Percentiles rank a stretch among this genome's conserved stretches.
phyloP scores from a whole-genome alignment of 257 asterid genomes.

The Solanum habrochaites region DNA sequence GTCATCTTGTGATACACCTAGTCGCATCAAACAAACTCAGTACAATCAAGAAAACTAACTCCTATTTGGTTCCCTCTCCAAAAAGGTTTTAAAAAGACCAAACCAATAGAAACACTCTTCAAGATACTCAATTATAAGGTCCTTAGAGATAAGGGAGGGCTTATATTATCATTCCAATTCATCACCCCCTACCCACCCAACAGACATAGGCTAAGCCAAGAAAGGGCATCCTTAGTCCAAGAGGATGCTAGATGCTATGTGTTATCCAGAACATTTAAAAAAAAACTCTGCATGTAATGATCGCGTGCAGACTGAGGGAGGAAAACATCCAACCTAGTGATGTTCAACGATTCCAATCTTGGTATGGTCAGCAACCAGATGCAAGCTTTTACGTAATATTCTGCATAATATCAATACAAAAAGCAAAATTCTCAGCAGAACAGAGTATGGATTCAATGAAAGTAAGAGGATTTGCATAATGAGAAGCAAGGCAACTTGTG shows the following conservation, averaged over 20 bases:
- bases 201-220: not conserved
- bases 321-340: slow-evolving; percentile 49
- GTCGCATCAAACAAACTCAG: not conserved
- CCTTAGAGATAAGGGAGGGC: not conserved
- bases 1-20: slow-evolving; percentile 88
- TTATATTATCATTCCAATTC: not conserved
- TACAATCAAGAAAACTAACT: not conserved
- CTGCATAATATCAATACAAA: slow-evolving; percentile 35
- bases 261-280: not conserved
- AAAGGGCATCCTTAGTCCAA: not conserved
- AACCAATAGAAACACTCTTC: not conserved
- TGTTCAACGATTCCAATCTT: slow-evolving; percentile 55
- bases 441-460: not conserved
- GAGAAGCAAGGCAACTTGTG: not conserved
- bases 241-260: not conserved
- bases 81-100: not conserved
- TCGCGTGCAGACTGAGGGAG: not conserved
- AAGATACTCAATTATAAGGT: not conserved
- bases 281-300: not conserved
- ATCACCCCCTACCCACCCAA: too few species aligned
- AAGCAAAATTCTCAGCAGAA: not conserved
- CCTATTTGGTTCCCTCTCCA: not conserved
- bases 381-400: slow-evolving; percentile 52
- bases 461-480: not conserved
- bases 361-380: slow-evolving; percentile 56